These are phyloP conservation scores for Alnus rubra DNA, from an alignment of 306 rosid genomes.

Conservation along the genomic window DNA sequence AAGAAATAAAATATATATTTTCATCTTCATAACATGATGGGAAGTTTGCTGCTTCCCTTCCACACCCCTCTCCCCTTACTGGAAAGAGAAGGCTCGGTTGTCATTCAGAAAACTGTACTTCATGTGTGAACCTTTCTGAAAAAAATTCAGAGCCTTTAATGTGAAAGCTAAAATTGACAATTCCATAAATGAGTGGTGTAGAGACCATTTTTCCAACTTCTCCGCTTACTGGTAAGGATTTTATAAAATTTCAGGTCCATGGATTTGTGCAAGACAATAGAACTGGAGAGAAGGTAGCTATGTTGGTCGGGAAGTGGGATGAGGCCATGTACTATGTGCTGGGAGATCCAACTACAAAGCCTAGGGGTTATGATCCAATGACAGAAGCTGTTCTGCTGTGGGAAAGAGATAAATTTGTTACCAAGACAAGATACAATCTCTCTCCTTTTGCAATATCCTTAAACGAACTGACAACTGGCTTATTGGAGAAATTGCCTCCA, in stretches of 20 bases:
- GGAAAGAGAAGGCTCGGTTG: neutral
- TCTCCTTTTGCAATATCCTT: conserved; percentile 92
- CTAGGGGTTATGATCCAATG: conserved; percentile 97
- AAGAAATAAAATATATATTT: neutral
- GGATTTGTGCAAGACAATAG: conserved; percentile 98
- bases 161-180: conserved; percentile 1
- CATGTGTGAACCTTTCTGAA: neutral
- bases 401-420: conserved; percentile 69
- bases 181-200: conserved; percentile 21
- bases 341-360: conserved; percentile 95
- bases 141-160: neutral
- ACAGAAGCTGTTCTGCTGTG: conserved; percentile 91
- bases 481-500: conserved; percentile 75
- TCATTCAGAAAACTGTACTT: neutral
- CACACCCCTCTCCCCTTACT: neutral
- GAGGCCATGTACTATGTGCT: conserved; percentile 95
- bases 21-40: neutral
- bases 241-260: conserved; percentile 68
- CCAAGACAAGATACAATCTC: conserved; percentile 92
- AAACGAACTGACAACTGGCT: conserved; percentile 80
- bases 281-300: conserved; percentile 99
- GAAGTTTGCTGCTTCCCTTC: neutral
- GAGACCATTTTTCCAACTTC: conserved; percentile 8
- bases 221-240: conserved; percentile 2
- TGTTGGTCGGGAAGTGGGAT: conserved; percentile 97